Evolutionary conservation across 1,284 basidiomycete species (phyloP).

Genomic region (Schizopora paradoxa): DNA sequence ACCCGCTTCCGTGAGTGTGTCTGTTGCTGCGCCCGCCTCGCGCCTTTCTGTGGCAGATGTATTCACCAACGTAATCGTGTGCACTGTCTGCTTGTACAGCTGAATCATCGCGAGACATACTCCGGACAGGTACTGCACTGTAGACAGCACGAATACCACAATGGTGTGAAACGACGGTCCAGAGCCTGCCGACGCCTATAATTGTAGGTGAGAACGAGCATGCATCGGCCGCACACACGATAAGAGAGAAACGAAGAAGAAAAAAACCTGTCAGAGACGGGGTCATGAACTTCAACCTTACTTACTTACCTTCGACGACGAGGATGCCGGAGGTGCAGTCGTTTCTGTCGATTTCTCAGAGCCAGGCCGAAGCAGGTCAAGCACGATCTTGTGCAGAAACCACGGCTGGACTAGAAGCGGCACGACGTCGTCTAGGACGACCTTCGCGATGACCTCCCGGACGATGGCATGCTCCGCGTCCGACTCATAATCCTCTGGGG

Average conservation of each 20-base stretch:
- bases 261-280: too few species aligned
- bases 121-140: conserved; percentile 66
- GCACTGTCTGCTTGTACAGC: conserved; percentile 57
- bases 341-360: conserved; percentile 24
- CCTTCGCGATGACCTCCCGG: conserved; percentile 71
- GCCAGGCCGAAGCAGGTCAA: conserved; percentile 54
- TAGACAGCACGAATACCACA: conserved; percentile 63
- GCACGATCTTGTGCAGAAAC: conserved; percentile 67
- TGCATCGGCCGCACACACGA: too few species aligned
- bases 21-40: conserved; percentile 10
- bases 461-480: conserved; percentile 70
- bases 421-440: conserved; percentile 60
- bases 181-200: too few species aligned
- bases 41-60: conserved; percentile 26
- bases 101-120: conserved; percentile 60
- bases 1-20: conserved; percentile 16
- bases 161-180: conserved; percentile 52
- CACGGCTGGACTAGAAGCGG: conserved; percentile 72
- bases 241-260: too few species aligned
- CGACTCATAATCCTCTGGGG: conserved; percentile 61
- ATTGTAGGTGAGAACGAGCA: too few species aligned
- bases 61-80: conserved; percentile 63
- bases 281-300: too few species aligned
- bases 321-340: too few species aligned
- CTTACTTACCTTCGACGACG: conserved; percentile 32